Conservation (phyloP, 2,329 filamentous ascomycete genomes). For the Fusarium abutilonis region DNA sequence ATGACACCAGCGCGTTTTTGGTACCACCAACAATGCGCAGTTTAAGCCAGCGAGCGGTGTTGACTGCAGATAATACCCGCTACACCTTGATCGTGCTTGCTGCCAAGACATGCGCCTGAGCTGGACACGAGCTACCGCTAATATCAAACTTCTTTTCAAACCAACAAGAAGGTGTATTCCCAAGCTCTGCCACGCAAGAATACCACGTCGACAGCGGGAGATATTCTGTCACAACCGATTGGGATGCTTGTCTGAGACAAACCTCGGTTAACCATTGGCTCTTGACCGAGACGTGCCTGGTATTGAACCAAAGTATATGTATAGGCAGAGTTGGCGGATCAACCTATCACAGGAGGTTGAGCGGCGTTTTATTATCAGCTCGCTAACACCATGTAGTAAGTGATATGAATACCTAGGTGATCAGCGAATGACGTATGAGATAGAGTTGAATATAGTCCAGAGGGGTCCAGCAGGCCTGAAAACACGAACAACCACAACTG, state of each 20-base stretch:
- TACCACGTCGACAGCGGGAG: neutral
- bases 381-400: too few relatives aligned
- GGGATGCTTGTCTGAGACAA: slow-evolving; percentile 2
- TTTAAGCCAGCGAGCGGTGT: slow-evolving; percentile 9
- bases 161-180: slow-evolving; percentile 1
- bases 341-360: neutral
- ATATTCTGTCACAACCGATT: neutral
- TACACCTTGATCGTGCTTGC: slow-evolving; percentile 27
- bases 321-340: neutral
- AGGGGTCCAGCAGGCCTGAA: slow-evolving; percentile 3
- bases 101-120: slow-evolving; percentile 35
- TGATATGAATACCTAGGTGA: slow-evolving; percentile 10
- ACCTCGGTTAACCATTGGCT: slow-evolving; percentile 6
- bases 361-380: neutral
- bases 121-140: neutral
- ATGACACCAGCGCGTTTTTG: slow-evolving; percentile 28
- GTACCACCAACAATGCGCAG: neutral
- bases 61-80: slow-evolving; percentile 12
- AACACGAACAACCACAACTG: slow-evolving; percentile 2
- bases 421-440: neutral
- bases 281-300: slow-evolving; percentile 2
- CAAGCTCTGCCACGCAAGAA: neutral
- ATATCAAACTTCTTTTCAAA: slow-evolving; percentile 22
- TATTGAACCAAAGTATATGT: neutral
- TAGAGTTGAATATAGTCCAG: neutral